Percentiles rank a stretch among this genome's conserved stretches.
phyloP scores from a whole-genome alignment of 345 rosid genomes.

The Rhodamnia rubescens region DNA sequence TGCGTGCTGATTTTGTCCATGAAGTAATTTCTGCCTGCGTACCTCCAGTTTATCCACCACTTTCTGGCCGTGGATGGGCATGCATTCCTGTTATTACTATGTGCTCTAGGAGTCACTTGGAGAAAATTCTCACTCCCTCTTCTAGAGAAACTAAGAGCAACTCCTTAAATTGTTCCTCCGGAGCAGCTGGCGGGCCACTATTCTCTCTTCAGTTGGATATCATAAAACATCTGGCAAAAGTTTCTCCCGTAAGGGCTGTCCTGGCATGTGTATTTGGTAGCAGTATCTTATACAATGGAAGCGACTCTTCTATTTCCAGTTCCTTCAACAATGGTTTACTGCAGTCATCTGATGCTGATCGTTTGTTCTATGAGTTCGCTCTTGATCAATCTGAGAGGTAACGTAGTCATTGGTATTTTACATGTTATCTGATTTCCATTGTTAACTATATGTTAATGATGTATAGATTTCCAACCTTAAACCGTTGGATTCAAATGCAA shows the following conservation, averaged over 20 bases:
- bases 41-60: slow-evolving; percentile 95
- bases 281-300: slow-evolving; percentile 66
- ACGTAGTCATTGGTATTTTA: neutral
- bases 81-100: slow-evolving; percentile 73
- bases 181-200: slow-evolving; percentile 66
- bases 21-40: slow-evolving; percentile 96
- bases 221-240: slow-evolving; percentile 82
- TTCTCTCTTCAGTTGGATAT: slow-evolving; percentile 92
- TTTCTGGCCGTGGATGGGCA: slow-evolving; percentile 96
- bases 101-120: slow-evolving; percentile 34
- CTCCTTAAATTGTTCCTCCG: slow-evolving; percentile 58
- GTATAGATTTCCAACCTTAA: slow-evolving; percentile 80
- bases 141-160: slow-evolving; percentile 66
- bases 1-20: slow-evolving; percentile 97
- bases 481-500: slow-evolving; percentile 98
- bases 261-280: slow-evolving; percentile 97
- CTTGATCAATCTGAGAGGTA: slow-evolving; percentile 99
- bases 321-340: slow-evolving; percentile 48
- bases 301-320: slow-evolving; percentile 58
- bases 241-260: slow-evolving; percentile 89
- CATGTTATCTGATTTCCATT: neutral
- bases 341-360: slow-evolving; percentile 63
- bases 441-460: slow-evolving; percentile 6
- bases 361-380: slow-evolving; percentile 85
- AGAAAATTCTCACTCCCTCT: slow-evolving; percentile 55